phyloP scores from a whole-genome alignment of 2,329 filamentous ascomycete genomes.

The Diaporthe humulicola region DNA sequence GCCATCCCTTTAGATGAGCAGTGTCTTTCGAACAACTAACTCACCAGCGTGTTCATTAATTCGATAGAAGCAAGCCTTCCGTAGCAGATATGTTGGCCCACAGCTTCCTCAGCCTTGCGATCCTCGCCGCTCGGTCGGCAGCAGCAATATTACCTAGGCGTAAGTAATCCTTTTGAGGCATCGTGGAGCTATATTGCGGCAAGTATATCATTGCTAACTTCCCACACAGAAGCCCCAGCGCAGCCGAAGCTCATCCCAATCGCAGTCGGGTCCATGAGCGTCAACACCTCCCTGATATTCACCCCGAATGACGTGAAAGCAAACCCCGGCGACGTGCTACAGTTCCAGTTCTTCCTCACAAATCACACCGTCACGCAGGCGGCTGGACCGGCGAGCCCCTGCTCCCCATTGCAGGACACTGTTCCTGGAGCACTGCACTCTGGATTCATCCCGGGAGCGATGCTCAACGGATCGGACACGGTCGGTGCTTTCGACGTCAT shows the following conservation, averaged over 20 bases:
- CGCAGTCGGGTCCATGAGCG: conserved; percentile 11
- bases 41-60: not conserved
- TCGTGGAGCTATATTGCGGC: not conserved
- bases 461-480: conserved; percentile 8
- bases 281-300: conserved; percentile 25
- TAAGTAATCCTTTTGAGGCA: not conserved
- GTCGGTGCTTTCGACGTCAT: conserved; percentile 27
- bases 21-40: not conserved
- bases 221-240: not conserved
- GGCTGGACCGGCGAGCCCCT: not conserved
- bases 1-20: not conserved
- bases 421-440: conserved; percentile 3
- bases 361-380: conserved; percentile 20
- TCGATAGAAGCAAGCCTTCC: not conserved
- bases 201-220: not conserved
- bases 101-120: not conserved
- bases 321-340: conserved; percentile 17
- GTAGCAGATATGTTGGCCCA: not conserved
- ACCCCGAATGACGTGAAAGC: conserved; percentile 16
- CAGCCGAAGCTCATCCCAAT: conserved; percentile 17
- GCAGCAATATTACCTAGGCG: not conserved
- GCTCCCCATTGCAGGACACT: not conserved
- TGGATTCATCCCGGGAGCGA: conserved; percentile 12
- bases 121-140: not conserved
- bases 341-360: conserved; percentile 23